phyloP scores from a whole-genome alignment of 179 eudicot species.

The Gypsophila paniculata region DNA sequence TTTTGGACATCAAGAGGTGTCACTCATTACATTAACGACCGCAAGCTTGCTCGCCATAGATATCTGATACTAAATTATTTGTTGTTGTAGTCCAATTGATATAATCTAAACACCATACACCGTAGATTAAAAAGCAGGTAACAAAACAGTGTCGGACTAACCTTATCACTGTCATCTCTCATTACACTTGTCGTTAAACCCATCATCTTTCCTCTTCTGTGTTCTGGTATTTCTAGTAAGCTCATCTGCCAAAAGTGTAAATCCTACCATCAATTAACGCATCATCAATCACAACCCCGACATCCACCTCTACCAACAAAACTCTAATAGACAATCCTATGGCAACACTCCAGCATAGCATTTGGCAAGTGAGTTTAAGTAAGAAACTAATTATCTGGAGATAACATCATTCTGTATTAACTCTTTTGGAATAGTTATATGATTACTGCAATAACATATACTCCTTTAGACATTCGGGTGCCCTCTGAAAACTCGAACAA shows the following conservation, averaged over 20 bases:
- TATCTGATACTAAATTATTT: neutral
- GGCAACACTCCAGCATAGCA: neutral
- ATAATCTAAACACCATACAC: neutral
- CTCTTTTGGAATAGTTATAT: no score
- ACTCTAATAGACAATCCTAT: neutral
- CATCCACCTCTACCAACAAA: neutral
- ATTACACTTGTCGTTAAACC: constrained; percentile 62
- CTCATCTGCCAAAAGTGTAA: constrained; percentile 58
- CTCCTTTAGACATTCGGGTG: no score
- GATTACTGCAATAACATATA: no score
- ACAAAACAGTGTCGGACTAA: constrained; percentile 18
- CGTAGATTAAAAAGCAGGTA: neutral
- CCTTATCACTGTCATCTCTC: constrained; percentile 93
- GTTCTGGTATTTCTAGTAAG: constrained; percentile 72
- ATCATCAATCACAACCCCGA: neutral
- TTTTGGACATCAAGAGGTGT: constrained; percentile 1
- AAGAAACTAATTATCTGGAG: no score
- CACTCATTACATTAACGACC: neutral
- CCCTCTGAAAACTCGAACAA: no score
- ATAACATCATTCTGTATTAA: no score
- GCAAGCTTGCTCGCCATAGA: neutral
- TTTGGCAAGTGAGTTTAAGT: no score
- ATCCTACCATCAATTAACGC: neutral
- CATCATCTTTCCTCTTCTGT: constrained; percentile 46
- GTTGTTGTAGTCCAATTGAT: neutral